A percentile compares a stretch with the other conserved stretches of the same genome.
Conservation (phyloP, 73 alveolate species). For the Diophrys appendiculata region DNA sequence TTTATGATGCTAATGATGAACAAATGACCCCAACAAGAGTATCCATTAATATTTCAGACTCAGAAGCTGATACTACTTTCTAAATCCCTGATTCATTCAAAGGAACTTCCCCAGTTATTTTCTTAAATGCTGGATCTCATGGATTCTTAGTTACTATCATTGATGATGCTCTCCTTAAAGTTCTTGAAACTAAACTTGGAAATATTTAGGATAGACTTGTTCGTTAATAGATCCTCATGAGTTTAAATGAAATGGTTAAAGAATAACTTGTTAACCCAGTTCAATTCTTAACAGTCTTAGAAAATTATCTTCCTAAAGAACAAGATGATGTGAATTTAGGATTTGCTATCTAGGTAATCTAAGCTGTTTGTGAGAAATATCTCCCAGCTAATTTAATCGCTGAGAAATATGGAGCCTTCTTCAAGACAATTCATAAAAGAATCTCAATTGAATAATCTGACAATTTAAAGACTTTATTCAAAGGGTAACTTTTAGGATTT, state of each 20-base stretch:
- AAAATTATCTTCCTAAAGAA: neutral
- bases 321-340: neutral
- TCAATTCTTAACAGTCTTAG: neutral
- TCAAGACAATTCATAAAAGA: slow-evolving; percentile 14
- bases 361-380: neutral
- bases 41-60: neutral
- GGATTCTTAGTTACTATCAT: neutral
- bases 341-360: neutral
- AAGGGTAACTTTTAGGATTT: slow-evolving; percentile 20
- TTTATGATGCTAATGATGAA: slow-evolving; percentile 13
- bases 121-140: slow-evolving; percentile 1
- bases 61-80: neutral
- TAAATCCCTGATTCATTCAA: neutral
- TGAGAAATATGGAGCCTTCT: slow-evolving; percentile 7
- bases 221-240: neutral
- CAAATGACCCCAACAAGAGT: neutral
- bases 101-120: neutral
- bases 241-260: neutral
- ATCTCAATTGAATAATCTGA: neutral
- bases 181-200: neutral
- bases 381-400: slow-evolving; percentile 24
- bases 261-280: neutral
- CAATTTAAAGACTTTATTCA: neutral
- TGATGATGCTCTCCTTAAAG: neutral
- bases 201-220: neutral